Evolutionary conservation across 2,329 filamentous ascomycete genomes (phyloP).

Genomic region (Macrophomina phaseolina): DNA sequence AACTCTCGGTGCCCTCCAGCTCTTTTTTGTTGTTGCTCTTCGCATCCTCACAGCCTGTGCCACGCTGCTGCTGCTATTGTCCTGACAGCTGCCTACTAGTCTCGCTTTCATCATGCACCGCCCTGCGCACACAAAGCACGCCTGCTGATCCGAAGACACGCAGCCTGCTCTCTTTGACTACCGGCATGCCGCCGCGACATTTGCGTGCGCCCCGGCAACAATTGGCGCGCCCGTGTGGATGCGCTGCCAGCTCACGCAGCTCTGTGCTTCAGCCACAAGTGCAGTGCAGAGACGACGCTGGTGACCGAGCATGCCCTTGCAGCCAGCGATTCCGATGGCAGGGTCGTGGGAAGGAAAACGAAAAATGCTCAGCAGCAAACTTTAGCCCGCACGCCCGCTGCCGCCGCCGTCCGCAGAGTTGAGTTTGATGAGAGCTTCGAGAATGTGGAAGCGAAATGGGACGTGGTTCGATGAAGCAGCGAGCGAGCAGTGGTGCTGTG

Average conservation of each 20-base stretch:
- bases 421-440: slow-evolving; percentile 17
- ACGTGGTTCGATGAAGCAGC: slow-evolving; percentile 12
- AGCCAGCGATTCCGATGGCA: slow-evolving; percentile 33
- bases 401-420: not conserved
- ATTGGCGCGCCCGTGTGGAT: slow-evolving; percentile 16
- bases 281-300: slow-evolving; percentile 28
- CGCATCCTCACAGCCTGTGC: slow-evolving; percentile 1
- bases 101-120: slow-evolving; percentile 21
- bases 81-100: slow-evolving; percentile 1
- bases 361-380: not conserved
- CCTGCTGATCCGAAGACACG: slow-evolving; percentile 17
- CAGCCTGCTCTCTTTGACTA: slow-evolving; percentile 19
- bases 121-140: slow-evolving; percentile 16
- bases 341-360: slow-evolving; percentile 34
- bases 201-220: slow-evolving; percentile 20
- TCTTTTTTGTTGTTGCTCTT: not conserved
- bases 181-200: slow-evolving; percentile 24
- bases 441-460: slow-evolving; percentile 19
- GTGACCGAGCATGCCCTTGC: slow-evolving; percentile 30
- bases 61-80: slow-evolving; percentile 12
- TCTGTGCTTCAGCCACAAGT: slow-evolving; percentile 19
- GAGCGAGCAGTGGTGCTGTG: not conserved
- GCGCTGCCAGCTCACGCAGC: slow-evolving; percentile 22
- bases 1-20: not conserved
- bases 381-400: not conserved